Evolutionary conservation across 2,329 filamentous ascomycete species (phyloP).

Genomic region (Xylariales sp.): DNA sequence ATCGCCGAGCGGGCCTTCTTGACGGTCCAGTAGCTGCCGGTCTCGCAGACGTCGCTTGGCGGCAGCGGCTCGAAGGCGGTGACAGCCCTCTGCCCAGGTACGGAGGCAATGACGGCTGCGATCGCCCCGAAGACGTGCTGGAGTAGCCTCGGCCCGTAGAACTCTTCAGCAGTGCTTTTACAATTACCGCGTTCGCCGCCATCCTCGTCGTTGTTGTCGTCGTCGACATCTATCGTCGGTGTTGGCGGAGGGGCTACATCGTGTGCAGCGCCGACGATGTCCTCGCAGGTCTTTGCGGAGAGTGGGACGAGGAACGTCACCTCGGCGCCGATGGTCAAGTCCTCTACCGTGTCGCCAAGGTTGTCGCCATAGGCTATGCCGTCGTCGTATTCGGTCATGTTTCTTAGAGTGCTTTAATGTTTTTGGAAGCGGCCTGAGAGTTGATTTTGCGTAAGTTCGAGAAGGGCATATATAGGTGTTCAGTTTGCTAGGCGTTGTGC

Average conservation of each 20-base stretch:
- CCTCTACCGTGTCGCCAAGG: too few species aligned
- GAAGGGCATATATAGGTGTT: too few species aligned
- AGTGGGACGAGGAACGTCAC: conserved; percentile 8
- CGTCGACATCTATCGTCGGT: conserved; percentile 46
- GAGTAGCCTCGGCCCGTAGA: conserved; percentile 91
- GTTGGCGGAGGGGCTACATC: background rate
- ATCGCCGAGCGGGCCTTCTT: conserved; percentile 36
- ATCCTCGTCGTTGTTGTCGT: conserved; percentile 73
- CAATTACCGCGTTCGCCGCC: too few species aligned
- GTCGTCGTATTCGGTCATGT: too few species aligned
- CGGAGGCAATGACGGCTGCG: conserved; percentile 15
- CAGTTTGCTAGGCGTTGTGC: too few species aligned
- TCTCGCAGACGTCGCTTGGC: conserved; percentile 15
- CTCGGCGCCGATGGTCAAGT: conserved; percentile 7
- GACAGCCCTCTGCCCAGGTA: conserved; percentile 19
- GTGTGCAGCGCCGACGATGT: background rate
- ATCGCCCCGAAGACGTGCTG: conserved; percentile 64
- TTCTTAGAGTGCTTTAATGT: too few species aligned
- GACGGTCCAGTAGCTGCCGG: conserved; percentile 35
- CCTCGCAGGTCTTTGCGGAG: background rate
- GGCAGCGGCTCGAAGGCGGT: conserved; percentile 22
- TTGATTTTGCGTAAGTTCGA: too few species aligned
- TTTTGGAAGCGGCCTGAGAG: too few species aligned
- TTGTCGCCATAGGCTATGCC: too few species aligned
- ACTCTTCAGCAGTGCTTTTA: too few species aligned